Conservation (phyloP, 2,329 filamentous ascomycete species). For the Elsinoe australis region DNA sequence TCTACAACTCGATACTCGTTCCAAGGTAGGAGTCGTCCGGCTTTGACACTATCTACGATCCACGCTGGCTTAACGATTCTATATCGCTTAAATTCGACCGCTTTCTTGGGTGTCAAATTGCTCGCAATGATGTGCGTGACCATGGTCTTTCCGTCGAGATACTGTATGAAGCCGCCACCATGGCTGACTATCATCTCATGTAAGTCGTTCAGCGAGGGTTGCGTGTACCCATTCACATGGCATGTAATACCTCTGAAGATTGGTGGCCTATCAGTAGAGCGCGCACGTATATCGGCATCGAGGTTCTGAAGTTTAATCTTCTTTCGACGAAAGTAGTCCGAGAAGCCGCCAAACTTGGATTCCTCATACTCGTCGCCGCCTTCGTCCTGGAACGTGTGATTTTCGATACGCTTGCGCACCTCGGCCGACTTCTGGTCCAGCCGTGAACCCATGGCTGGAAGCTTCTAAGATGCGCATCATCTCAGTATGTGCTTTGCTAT, state of each 20-base stretch:
- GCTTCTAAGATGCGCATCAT: not conserved
- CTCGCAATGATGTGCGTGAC: slow-evolving; percentile 95
- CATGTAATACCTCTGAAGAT: slow-evolving; percentile 89
- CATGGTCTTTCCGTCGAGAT: slow-evolving; percentile 86
- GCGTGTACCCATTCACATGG: slow-evolving; percentile 92
- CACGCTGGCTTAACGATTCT: slow-evolving; percentile 90
- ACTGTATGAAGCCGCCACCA: slow-evolving; percentile 93
- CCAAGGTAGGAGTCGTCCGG: slow-evolving; percentile 79
- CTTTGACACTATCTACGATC: slow-evolving; percentile 81
- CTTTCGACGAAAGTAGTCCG: slow-evolving; percentile 89
- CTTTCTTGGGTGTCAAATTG: slow-evolving; percentile 83
- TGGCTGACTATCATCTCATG: slow-evolving; percentile 82
- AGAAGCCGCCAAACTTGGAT: slow-evolving; percentile 81
- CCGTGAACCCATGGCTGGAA: slow-evolving; percentile 51
- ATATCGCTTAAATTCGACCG: slow-evolving; percentile 77
- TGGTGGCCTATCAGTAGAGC: slow-evolving; percentile 61
- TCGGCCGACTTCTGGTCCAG: slow-evolving; percentile 52
- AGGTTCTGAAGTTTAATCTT: slow-evolving; percentile 96
- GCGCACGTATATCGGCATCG: slow-evolving; percentile 69
- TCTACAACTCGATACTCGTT: slow-evolving; percentile 74
- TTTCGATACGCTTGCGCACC: slow-evolving; percentile 57
- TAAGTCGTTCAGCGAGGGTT: slow-evolving; percentile 82
- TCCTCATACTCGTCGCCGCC: slow-evolving; percentile 83
- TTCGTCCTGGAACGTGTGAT: slow-evolving; percentile 65
- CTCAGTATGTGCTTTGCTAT: no score